Base-by-base conservation (phyloP, 441 rosid genomes). In the Gossypium lobatum region DNA sequence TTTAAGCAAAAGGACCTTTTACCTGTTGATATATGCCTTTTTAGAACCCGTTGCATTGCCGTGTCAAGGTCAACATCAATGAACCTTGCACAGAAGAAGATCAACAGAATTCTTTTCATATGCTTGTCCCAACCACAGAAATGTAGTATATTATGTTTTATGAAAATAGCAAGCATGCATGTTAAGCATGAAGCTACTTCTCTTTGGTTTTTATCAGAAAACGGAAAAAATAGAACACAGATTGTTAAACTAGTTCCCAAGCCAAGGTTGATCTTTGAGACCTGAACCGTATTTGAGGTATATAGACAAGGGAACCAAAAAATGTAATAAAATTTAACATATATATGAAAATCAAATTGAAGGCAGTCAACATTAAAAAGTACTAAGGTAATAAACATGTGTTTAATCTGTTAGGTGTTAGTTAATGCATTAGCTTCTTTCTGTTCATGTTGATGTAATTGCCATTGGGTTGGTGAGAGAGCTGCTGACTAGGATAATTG, bases 1-100 rank as follows among this genome's bases (percentile, higher is more conserved):
- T 16, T 48, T 34, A 37, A 79, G 11, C 60, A 39, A 21, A 10
- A 57, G 39, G 62, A 58, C 23, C 17, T 11, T 64, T 14, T 72
- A 95, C 94, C 98, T 3, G 96, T 88, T 64, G 91, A 87, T 73
- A 92, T 88, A 80, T 95, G 97, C 76, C 97, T 79, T 45, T 76
- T 83, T 58, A 89, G 67, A 73, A 95, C 97, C 31, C 97, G 89
- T 45, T 85, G 80, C 97, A 95, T 95, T 54, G 97, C 85, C 13
- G 72, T 83, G 61, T 89, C 92, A 5, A 93, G 84, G 78, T 91
- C 88, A 53, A 88, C 85, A 50, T 93, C 96, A 71, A 93, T 84
- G 78, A 92, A 88, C 97, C 97, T 92, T 76, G 68, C 61, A 74
- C 34, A 53, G 18, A 78, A 60, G 48, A 53, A 63, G 73, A 77